These are phyloP conservation scores for Suillus placidus DNA, from an alignment of 768 basidiomycete genomes.

Conservation along the genomic window DNA sequence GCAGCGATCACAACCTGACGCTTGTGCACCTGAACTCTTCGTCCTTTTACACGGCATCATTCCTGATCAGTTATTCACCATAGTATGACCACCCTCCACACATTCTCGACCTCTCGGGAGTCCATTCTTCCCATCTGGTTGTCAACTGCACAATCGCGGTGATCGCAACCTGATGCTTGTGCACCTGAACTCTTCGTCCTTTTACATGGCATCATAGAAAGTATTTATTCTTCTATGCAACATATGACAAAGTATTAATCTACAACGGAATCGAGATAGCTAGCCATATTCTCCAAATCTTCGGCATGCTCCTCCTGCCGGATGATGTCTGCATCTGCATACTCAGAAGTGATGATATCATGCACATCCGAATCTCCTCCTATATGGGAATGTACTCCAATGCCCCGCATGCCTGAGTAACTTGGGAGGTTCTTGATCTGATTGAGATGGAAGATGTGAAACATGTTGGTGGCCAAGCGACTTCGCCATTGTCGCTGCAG, in stretches of 20 bases:
- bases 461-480: not conserved
- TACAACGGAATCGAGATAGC: not conserved
- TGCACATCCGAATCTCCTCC: not conserved
- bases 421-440: constrained; percentile 1
- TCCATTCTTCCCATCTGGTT: too few species aligned
- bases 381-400: not conserved
- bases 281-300: not conserved
- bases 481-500: constrained; percentile 6
- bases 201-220: too few species aligned
- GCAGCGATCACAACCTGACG: constrained; percentile 75
- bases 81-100: constrained; percentile 91
- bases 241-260: too few species aligned
- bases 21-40: constrained; percentile 76
- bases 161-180: too few species aligned
- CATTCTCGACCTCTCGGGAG: constrained; percentile 87
- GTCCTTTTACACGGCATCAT: constrained; percentile 94
- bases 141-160: too few species aligned
- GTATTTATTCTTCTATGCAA: too few species aligned
- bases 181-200: too few species aligned
- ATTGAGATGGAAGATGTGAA: constrained; percentile 8
- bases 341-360: constrained; percentile 3
- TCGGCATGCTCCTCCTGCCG: constrained; percentile 6
- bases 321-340: not conserved
- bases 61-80: not conserved
- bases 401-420: not conserved